These are phyloP conservation scores for Gynochthodes officinalis DNA, from an alignment of 257 asterid genomes.

Conservation along the genomic window DNA sequence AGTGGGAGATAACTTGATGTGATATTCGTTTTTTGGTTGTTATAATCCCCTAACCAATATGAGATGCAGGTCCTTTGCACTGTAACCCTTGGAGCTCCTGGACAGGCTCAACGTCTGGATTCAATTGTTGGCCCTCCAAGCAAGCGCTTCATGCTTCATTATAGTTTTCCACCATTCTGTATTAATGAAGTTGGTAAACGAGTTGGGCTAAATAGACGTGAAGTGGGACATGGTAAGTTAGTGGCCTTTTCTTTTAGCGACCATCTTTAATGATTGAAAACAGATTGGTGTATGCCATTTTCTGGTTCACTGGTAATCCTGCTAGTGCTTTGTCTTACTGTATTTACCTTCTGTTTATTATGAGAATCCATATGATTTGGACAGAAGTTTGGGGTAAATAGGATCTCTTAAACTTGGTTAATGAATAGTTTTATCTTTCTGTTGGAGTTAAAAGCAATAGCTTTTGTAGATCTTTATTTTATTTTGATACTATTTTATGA, in stretches of 20 bases:
- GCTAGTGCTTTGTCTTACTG: neutral
- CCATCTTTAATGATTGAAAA: neutral
- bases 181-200: constrained; percentile 95
- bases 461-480: neutral
- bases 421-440: neutral
- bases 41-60: neutral
- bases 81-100: constrained; percentile 98
- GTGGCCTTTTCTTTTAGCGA: neutral
- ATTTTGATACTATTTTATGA: neutral
- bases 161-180: constrained; percentile 93
- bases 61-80: constrained; percentile 84
- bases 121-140: constrained; percentile 91
- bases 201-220: constrained; percentile 86
- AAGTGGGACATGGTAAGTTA: constrained; percentile 96
- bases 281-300: neutral
- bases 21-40: constrained; percentile 8
- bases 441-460: neutral
- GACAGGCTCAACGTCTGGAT: constrained; percentile 83
- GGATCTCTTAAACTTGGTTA: neutral
- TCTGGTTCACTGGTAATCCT: neutral
- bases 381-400: no score
- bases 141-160: constrained; percentile 97
- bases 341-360: neutral
- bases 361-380: neutral
- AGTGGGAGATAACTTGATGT: neutral